Base-by-base conservation (phyloP, 345 rosid genomes). In the Arabidopsis suecica region DNA sequence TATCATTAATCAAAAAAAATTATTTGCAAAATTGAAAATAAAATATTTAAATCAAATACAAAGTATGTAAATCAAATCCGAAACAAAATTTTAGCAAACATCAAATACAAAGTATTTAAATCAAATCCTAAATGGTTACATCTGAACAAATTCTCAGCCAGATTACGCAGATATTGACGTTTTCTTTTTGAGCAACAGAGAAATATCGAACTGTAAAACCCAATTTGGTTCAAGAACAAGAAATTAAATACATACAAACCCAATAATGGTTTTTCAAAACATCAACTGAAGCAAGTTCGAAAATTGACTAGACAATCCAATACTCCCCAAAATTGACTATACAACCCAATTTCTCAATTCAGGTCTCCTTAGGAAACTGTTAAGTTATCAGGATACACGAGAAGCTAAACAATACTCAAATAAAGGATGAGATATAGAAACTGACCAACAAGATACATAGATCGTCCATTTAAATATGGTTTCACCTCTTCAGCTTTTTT, bases 361-460 rank as follows among this genome's bases (percentile, higher is more conserved):
- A 45, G 7, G 12, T n/a, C 22, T 20, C 22, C 22, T 20, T 20
- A 54, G 30, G 12, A 62, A 33, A 62, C 4, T 36, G 12, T 69
- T 53, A 36, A 69, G 0, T 55, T 9, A 54, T n/a, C 41, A 45
- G 5, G 51, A 32, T 23, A 5, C 47, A 62, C 1, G 25, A 69
- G 40, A 61, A 44, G 59, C 73, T 50, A 61, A 58, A 33, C 56
- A 1, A 34, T 72, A 55, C n/a, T 18, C 73, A 71, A 13, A 9
- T 11, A 42, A 55, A 70, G 53, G 65, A 62, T 49, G 47, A 66
- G 40, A 71, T 47, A 48, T 36, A 69, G 87, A 76, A 82, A 85
- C 96, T 86, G 41, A 91, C 98, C 98, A 71, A 71, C 98, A 71
- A 94, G 96, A 82, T 87, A 94, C 76, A 94, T 81, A 72, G 91